These are phyloP conservation scores for Tricholoma matsutake DNA, from an alignment of 768 basidiomycete species.

Conservation along the genomic window DNA sequence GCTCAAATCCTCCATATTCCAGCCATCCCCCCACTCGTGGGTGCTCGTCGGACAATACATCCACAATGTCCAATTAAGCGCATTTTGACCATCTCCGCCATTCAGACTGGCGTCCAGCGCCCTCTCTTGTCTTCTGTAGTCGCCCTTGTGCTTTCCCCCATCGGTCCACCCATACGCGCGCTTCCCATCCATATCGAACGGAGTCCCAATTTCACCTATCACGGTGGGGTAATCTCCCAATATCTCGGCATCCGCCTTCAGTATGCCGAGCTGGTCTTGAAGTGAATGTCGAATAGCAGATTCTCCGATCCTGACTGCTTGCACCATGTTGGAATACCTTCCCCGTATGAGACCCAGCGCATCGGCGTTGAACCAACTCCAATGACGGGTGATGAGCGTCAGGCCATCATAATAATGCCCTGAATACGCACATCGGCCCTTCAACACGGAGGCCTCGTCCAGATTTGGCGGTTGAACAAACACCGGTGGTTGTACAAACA, in stretches of 20 bases:
- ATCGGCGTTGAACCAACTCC: slow-evolving; percentile 96
- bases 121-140: slow-evolving; percentile 73
- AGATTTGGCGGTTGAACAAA: slow-evolving; percentile 74
- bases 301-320: slow-evolving; percentile 83
- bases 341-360: slow-evolving; percentile 89
- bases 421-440: slow-evolving; percentile 69
- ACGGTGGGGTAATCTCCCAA: slow-evolving; percentile 79
- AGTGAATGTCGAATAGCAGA: slow-evolving; percentile 75
- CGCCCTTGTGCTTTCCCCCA: slow-evolving; percentile 63
- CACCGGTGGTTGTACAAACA: slow-evolving; percentile 91
- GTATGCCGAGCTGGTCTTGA: slow-evolving; percentile 76
- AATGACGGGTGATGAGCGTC: slow-evolving; percentile 88
- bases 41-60: slow-evolving; percentile 80
- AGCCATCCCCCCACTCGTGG: slow-evolving; percentile 92
- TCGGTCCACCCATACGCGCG: slow-evolving; percentile 79
- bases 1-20: slow-evolving; percentile 96
- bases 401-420: slow-evolving; percentile 95
- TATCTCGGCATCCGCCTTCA: slow-evolving; percentile 70
- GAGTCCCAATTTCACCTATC: slow-evolving; percentile 94
- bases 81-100: slow-evolving; percentile 72
- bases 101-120: slow-evolving; percentile 87
- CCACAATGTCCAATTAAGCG: slow-evolving; percentile 83
- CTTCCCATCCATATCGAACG: slow-evolving; percentile 91
- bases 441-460: slow-evolving; percentile 47
- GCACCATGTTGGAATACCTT: slow-evolving; percentile 63